phyloP scores from a whole-genome alignment of 2,329 filamentous ascomycete species.

The Ophiostoma sp. region DNA sequence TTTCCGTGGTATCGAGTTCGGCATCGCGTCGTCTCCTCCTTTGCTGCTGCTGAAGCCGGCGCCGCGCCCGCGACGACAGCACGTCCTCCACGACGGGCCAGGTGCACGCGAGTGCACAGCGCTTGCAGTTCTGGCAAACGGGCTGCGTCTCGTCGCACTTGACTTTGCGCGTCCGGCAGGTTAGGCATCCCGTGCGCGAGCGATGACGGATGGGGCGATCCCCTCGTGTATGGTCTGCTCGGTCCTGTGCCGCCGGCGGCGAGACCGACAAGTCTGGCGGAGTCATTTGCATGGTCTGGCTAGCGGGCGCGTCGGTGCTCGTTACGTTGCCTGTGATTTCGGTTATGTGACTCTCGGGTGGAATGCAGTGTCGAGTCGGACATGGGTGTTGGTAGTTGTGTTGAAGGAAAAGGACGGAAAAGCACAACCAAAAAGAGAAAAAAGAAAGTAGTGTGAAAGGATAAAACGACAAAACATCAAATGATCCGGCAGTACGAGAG shows the following conservation, averaged over 20 bases:
- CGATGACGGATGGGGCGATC: not conserved
- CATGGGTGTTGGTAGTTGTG: not conserved
- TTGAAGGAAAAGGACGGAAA: not conserved
- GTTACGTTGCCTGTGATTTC: not conserved
- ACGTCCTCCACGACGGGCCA: not conserved
- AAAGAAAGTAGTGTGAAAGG: not conserved
- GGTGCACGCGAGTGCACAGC: not conserved
- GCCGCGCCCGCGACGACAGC: not conserved
- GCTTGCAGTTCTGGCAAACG: conserved; percentile 50
- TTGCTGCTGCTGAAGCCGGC: not conserved
- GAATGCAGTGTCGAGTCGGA: not conserved
- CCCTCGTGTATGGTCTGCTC: not conserved
- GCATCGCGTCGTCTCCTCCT: not conserved
- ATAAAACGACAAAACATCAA: not conserved
- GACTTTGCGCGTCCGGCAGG: conserved; percentile 31
- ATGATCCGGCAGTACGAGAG: no score
- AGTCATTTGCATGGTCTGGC: not conserved
- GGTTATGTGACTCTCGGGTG: not conserved
- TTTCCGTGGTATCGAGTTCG: not conserved
- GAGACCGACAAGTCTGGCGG: not conserved
- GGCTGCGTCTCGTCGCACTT: no score
- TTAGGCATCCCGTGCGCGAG: not conserved
- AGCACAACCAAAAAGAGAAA: no score
- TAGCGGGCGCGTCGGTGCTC: not conserved
- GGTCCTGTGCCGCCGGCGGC: not conserved